Percentiles rank a stretch among this genome's conserved stretches.
phyloP scores from a whole-genome alignment of 164 flowering plant species.

The Euptelea pleiosperma region DNA sequence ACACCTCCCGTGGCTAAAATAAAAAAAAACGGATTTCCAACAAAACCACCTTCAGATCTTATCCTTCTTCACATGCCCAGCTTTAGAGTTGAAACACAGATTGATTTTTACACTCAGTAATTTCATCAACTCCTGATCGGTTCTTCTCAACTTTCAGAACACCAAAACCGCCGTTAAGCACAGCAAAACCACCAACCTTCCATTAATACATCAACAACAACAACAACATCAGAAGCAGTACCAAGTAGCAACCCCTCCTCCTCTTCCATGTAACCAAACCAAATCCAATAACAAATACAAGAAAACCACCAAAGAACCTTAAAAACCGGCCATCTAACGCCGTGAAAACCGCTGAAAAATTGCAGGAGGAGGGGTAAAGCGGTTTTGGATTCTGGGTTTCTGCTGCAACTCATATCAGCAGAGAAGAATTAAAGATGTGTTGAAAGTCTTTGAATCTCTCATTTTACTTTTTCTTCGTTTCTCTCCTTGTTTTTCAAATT shows the following conservation, averaged over 20 bases:
- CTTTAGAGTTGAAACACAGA: not conserved
- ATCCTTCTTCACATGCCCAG: constrained; percentile 2
- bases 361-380: not conserved
- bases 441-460: constrained; percentile 6
- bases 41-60: constrained; percentile 27
- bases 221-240: not conserved
- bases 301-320: not conserved
- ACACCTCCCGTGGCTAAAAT: constrained; percentile 6
- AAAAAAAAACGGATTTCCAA: constrained; percentile 3
- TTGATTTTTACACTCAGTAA: not conserved
- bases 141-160: not conserved
- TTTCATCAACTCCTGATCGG: not conserved
- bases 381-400: constrained; percentile 13
- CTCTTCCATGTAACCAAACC: constrained; percentile 11
- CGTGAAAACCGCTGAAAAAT: constrained; percentile 12
- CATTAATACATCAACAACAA: not conserved
- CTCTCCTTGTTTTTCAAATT: not conserved
- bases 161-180: constrained; percentile 7
- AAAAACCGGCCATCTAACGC: constrained; percentile 17
- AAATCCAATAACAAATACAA: constrained; percentile 12
- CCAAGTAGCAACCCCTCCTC: not conserved
- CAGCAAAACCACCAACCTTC: not conserved
- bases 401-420: constrained; percentile 5
- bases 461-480: not conserved
- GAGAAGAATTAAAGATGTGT: not conserved